phyloP scores from a whole-genome alignment of 495 filamentous ascomycete genomes.

The Lophiostoma macrostomum region DNA sequence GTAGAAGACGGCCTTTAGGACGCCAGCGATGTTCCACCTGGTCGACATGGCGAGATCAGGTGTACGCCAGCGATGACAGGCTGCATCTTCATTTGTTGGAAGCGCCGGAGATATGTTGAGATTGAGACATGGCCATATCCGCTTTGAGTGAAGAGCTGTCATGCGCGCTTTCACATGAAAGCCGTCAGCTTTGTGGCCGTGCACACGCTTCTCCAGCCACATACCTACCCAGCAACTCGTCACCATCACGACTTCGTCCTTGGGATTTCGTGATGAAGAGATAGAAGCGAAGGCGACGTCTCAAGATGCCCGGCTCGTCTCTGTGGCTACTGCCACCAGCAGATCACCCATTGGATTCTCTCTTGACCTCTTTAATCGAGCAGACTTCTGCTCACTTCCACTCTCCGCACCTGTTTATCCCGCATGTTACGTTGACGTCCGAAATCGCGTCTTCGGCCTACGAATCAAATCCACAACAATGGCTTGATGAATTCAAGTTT shows the following conservation, averaged over 20 bases:
- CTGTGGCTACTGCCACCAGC: slow-evolving; percentile 41
- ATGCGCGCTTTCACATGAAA: slow-evolving; percentile 25
- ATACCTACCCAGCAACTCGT: no score
- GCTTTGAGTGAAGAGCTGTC: not conserved
- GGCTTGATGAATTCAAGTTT: slow-evolving; percentile 32
- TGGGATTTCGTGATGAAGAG: no score
- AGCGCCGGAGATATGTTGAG: slow-evolving; percentile 19
- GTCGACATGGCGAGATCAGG: slow-evolving; percentile 16
- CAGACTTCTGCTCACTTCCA: slow-evolving; percentile 18
- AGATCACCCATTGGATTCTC: slow-evolving; percentile 23
- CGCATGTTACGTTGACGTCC: slow-evolving; percentile 41
- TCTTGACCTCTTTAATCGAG: slow-evolving; percentile 30
- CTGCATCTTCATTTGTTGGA: slow-evolving; percentile 27
- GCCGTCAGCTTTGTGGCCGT: not conserved
- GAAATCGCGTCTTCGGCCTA: slow-evolving; percentile 23
- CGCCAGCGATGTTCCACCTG: slow-evolving; percentile 16
- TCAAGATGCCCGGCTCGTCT: slow-evolving; percentile 35
- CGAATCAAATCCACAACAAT: slow-evolving; percentile 31
- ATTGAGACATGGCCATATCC: slow-evolving; percentile 8
- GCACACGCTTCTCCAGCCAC: not conserved
- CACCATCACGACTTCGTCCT: no score
- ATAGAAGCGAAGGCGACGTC: not conserved
- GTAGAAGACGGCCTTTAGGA: slow-evolving; percentile 25
- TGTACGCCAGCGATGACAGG: slow-evolving; percentile 9
- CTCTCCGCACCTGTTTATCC: slow-evolving; percentile 33